These are phyloP conservation scores for Ormosia semicastrata DNA, from an alignment of 306 rosid genomes.

Conservation along the genomic window DNA sequence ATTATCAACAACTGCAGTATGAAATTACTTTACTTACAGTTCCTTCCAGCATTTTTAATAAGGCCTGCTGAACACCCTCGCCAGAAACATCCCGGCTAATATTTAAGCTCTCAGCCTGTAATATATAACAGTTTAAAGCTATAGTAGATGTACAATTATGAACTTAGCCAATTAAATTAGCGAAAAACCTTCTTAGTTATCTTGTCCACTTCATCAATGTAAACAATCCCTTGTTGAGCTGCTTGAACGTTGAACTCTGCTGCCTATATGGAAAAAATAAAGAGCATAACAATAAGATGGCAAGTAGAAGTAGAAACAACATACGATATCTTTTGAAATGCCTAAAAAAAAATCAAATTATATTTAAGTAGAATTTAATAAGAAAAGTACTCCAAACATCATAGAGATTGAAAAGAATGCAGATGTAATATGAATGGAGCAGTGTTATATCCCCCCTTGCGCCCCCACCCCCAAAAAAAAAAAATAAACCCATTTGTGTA, in stretches of 20 bases:
- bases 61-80: slow-evolving; percentile 94
- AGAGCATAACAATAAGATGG: slow-evolving; percentile 10
- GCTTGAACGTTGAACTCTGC: slow-evolving; percentile 92
- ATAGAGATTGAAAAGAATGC: background rate
- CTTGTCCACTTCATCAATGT: slow-evolving; percentile 96
- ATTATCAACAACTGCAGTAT: slow-evolving; percentile 11
- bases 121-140: slow-evolving; percentile 17
- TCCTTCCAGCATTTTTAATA: slow-evolving; percentile 92
- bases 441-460: background rate
- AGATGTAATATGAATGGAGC: background rate
- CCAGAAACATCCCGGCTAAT: slow-evolving; percentile 93
- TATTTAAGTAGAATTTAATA: background rate
- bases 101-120: slow-evolving; percentile 88
- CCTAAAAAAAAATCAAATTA: background rate
- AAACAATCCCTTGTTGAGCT: slow-evolving; percentile 91
- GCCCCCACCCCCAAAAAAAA: background rate
- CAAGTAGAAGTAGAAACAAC: slow-evolving; percentile 14
- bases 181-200: slow-evolving; percentile 79
- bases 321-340: background rate
- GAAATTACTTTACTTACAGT: slow-evolving; percentile 57
- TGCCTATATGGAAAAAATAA: slow-evolving; percentile 50
- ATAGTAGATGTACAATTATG: background rate
- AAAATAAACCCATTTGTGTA: background rate
- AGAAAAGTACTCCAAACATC: background rate
- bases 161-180: slow-evolving; percentile 11